Base-by-base conservation (phyloP, 2,329 filamentous ascomycete genomes). In the Penicillium sp. region DNA sequence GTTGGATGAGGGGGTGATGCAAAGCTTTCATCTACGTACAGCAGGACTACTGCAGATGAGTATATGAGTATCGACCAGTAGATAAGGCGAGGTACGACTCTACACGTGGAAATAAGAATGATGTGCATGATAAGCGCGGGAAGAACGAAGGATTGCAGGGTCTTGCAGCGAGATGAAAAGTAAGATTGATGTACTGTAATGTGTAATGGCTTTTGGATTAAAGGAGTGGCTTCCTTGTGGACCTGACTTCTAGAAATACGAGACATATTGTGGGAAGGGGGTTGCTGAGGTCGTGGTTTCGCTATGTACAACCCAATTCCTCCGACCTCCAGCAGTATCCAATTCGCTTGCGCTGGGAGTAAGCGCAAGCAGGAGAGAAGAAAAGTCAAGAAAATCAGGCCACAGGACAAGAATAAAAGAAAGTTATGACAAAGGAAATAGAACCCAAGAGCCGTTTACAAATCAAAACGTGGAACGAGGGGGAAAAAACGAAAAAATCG, bases 271-370 rank as follows among this genome's bases (percentile, higher is more conserved):
- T 10, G 10, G 33, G 3, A 24, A 18, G 22, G 52, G 31, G 52
- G 54, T 61, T 58, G 58, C 53, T 56, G 55, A 58, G 58, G 50
- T 64, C 60, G 56, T 55, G 57, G 57, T 63, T 60, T 37, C 19
- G 47, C 65, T 67, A 67, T 64, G 36, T 67, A 65, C 65, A 66
- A 65, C 64, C 63, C 55, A 52, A 33, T 61, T 63, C 58, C 60
- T 63, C 56, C 60, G 44, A 59, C 58, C 44, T 59, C 63, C 22
- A 22, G 22, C 22, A 22, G 22, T 22, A 22, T 22, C 22, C 22
- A 22, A 3, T 22, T 22, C 22, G 22, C 22, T 22, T 22, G 22
- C 22, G 22, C 22, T 22, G 22, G 22, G 22, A n/a, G n/a, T n/a
- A n/a, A n/a, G n/a, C n/a, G n/a, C n/a, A n/a, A 56, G 31, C 24